Evolutionary conservation across 805 yeast genomes (phyloP), one percentile per base, ranked within the genome.

Genomic region (Saturnispora ahearnii): DNA sequence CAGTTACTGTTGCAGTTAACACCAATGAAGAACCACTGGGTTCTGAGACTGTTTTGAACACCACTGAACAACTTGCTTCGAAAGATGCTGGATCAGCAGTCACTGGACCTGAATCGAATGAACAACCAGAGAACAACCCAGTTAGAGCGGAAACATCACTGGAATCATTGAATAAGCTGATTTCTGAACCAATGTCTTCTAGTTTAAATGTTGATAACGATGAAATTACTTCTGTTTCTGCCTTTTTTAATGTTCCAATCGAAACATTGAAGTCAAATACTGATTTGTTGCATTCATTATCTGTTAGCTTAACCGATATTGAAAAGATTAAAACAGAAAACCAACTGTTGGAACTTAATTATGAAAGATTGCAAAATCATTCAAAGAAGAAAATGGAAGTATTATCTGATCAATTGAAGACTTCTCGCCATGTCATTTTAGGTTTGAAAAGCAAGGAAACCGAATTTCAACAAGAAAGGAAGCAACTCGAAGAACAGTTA

Each of bases 321-420:
- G 64, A 70, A 31, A 60, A 61, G 9, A 45, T 73, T 38, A 63
- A 66, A 50, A 69, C 77, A 1, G 68, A 67, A 42, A 68, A 66
- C 44, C 49, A 69, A 44, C 57, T 67, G 3, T 38, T 69, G 29
- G 70, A 67, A 50, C 65, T 73, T 11, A 64, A 65, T n/a, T 59
- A 68, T 15, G 77, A 74, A 48, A 76, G 72, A 48, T 53, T 62
- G 15, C 65, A 66, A 21, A 72, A 68, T 36, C 51, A 69, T 1
- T 57, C 62, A 1, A 50, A 57, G 8, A 68, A 64, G 49, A 70
- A 64, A 45, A 49, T 63, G 5, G 71, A 66, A 12, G 33, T 59
- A 0, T 52, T 72, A 43, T 66, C 64, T 31, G 52, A 48, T 6
- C 70, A 70, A 42, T 42, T 67, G 1, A 55, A 53, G 3, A 52